These are phyloP conservation scores for Rhododendron ovatum DNA, from an alignment of 148 eudicot genomes.

Conservation along the genomic window DNA sequence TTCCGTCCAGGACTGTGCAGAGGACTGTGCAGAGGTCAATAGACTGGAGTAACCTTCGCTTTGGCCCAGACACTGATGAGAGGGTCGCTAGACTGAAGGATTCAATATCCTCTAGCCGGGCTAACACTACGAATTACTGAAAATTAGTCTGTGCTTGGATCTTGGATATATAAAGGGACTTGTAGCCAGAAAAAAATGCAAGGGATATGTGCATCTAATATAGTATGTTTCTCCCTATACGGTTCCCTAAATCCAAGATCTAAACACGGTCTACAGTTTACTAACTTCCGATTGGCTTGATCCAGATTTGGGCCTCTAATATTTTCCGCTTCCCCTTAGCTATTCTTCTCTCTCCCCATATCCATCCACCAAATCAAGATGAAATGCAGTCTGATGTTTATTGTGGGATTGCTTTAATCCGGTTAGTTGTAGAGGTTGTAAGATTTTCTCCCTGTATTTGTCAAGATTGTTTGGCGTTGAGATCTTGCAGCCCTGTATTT, in stretches of 20 bases:
- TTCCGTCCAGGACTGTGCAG: conserved; percentile 48
- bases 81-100: conserved; percentile 34
- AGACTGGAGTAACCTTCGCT: conserved; percentile 66
- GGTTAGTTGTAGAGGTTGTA: conserved; percentile 8
- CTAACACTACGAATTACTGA: conserved; percentile 39
- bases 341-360: neutral
- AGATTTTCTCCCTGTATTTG: conserved; percentile 20
- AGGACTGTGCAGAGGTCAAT: conserved; percentile 44
- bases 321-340: neutral
- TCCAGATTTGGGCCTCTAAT: neutral
- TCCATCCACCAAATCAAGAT: neutral
- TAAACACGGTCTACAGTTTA: neutral
- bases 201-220: neutral
- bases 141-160: neutral
- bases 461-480: neutral
- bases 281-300: neutral
- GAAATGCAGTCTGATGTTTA: neutral
- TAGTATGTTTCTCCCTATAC: neutral
- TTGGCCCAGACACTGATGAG: conserved; percentile 49
- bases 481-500: conserved; percentile 8
- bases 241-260: neutral
- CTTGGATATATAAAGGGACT: neutral
- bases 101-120: conserved; percentile 46
- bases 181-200: neutral
- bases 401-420: neutral